Percentiles rank a stretch among this genome's conserved stretches.
Evolutionary conservation across 352 stramenopile species (phyloP).

Genomic region (Pythium sukuiense): DNA sequence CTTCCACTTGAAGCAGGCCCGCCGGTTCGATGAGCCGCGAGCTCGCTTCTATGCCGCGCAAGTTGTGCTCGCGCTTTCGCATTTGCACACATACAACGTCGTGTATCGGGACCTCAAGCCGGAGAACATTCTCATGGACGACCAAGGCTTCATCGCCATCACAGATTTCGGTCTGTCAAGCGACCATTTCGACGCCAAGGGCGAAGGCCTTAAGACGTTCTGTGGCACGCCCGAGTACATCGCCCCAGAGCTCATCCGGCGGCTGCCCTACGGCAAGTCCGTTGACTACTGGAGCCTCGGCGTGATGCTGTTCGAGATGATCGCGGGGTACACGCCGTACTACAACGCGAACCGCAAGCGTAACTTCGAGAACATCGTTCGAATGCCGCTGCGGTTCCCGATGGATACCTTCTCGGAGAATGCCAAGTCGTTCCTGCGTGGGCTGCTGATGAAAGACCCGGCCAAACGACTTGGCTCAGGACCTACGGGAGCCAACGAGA

Average conservation of each 20-base stretch:
- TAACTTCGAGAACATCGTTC: conserved; percentile 89
- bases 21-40: conserved; percentile 67
- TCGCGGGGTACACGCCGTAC: conserved; percentile 78
- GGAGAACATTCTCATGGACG: conserved; percentile 86
- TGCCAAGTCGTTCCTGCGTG: conserved; percentile 68
- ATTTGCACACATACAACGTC: conserved; percentile 86
- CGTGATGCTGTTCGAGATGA: conserved; percentile 85
- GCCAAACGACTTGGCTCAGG: conserved; percentile 72
- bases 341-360: conserved; percentile 75
- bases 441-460: conserved; percentile 74
- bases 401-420: conserved; percentile 71
- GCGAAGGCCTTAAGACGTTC: conserved; percentile 76
- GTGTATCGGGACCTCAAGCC: conserved; percentile 87
- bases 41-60: conserved; percentile 82
- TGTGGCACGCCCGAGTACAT: conserved; percentile 88
- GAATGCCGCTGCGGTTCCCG: conserved; percentile 69
- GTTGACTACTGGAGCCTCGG: conserved; percentile 91
- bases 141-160: conserved; percentile 82
- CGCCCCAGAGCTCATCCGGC: conserved; percentile 74
- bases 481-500: conserved; percentile 64
- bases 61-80: conserved; percentile 74
- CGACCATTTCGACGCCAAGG: conserved; percentile 73
- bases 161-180: conserved; percentile 88
- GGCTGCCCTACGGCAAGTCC: conserved; percentile 67
- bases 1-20: conserved; percentile 71